These are phyloP conservation scores for Ustilago vetiveriae DNA, from an alignment of 1,284 basidiomycete species.

Conservation along the genomic window DNA sequence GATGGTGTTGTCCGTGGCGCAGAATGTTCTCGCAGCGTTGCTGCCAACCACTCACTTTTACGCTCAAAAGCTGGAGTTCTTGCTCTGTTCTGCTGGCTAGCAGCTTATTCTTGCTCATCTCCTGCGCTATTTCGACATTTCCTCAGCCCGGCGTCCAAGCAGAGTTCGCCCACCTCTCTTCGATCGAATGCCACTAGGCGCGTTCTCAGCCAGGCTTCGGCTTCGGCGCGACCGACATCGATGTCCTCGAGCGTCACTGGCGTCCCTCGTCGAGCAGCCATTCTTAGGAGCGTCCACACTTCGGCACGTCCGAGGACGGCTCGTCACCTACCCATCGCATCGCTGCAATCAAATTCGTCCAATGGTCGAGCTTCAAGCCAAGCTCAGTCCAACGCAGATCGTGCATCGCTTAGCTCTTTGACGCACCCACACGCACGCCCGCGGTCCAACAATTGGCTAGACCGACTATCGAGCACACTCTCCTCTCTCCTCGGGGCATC, in stretches of 20 bases:
- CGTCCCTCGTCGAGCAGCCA: slow-evolving; percentile 21
- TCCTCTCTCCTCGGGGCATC: slow-evolving; percentile 30
- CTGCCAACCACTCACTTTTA: slow-evolving; percentile 14
- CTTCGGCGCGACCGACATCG: background rate
- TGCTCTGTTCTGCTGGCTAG: slow-evolving; percentile 40
- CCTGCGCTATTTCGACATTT: slow-evolving; percentile 6
- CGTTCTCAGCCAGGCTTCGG: slow-evolving; percentile 2
- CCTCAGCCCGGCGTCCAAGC: background rate
- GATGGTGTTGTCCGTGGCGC: slow-evolving; percentile 30
- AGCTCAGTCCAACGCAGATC: background rate
- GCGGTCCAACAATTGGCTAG: slow-evolving; percentile 31
- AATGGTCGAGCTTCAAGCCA: background rate
- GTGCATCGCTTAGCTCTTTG: slow-evolving; percentile 27
- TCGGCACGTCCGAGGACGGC: slow-evolving; percentile 14
- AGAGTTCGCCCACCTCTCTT: background rate
- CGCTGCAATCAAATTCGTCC: background rate
- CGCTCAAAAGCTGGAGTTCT: slow-evolving; percentile 34
- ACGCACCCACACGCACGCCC: slow-evolving; percentile 25
- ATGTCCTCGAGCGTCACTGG: background rate
- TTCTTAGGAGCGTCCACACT: slow-evolving; percentile 28
- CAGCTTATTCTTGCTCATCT: slow-evolving; percentile 33
- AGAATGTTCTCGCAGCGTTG: slow-evolving; percentile 28
- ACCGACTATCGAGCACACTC: slow-evolving; percentile 26
- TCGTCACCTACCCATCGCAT: slow-evolving; percentile 6
- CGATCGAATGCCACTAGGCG: slow-evolving; percentile 1